Conservation (phyloP, 2,329 filamentous ascomycete species). For the Penicillium sp. region DNA sequence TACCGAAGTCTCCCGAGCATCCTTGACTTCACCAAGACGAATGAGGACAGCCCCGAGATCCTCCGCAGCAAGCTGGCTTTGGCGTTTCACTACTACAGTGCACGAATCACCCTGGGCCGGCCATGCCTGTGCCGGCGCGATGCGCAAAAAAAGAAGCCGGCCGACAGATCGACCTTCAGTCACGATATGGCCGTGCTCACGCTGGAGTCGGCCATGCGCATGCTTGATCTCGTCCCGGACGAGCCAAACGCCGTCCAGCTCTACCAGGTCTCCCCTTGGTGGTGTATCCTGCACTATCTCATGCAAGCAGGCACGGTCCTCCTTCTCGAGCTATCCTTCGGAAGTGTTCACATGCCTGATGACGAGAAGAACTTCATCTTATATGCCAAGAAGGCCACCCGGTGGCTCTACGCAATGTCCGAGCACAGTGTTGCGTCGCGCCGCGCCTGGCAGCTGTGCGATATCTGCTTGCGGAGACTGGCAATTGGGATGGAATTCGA, state of each 20-base stretch:
- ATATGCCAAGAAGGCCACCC: constrained; percentile 40
- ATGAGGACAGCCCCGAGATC: constrained; percentile 30
- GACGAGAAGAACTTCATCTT: constrained; percentile 36
- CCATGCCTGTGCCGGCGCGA: constrained; percentile 46
- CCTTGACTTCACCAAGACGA: constrained; percentile 37
- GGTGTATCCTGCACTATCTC: constrained; percentile 44
- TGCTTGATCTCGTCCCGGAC: constrained; percentile 43
- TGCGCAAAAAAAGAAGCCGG: constrained; percentile 26
- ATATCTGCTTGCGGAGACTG: constrained; percentile 34
- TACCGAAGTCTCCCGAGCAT: constrained; percentile 33
- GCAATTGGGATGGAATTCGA: constrained; percentile 35
- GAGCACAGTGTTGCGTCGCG: constrained; percentile 37
- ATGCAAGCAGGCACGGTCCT: constrained; percentile 45
- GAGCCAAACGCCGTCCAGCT: constrained; percentile 40
- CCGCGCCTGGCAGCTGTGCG: constrained; percentile 43
- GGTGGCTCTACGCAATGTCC: constrained; percentile 43
- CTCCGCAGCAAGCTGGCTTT: constrained; percentile 40
- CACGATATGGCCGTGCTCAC: constrained; percentile 38
- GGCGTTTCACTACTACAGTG: constrained; percentile 44
- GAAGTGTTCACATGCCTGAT: constrained; percentile 42
- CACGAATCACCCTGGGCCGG: constrained; percentile 42
- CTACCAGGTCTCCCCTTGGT: constrained; percentile 43
- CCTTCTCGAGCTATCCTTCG: constrained; percentile 45
- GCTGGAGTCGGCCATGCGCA: constrained; percentile 37
- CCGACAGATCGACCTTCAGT: constrained; percentile 32